Evolutionary conservation across 2,329 filamentous ascomycete species (phyloP).

Genomic region (Trichoderma brevicompactum): DNA sequence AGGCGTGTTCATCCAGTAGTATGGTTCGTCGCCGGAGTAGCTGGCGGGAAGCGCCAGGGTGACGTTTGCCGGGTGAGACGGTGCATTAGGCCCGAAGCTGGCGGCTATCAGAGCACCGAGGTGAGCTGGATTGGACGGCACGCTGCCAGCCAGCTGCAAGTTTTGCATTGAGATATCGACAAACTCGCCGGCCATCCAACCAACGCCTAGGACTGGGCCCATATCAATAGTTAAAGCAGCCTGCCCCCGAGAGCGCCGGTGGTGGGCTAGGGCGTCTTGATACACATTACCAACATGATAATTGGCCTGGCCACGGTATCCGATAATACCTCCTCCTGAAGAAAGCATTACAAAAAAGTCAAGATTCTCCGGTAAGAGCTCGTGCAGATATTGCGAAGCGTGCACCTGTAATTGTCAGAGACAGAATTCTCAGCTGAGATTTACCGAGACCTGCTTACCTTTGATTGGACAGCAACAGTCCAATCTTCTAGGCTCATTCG

Average conservation of each 20-base stretch:
- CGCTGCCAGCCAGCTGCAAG: no score
- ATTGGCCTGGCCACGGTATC: conserved; percentile 45
- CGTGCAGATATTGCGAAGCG: neutral
- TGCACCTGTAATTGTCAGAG: neutral
- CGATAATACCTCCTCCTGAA: conserved; percentile 43
- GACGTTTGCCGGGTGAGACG: no score
- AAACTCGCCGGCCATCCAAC: no score
- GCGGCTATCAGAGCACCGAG: no score
- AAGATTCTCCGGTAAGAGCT: conserved; percentile 27
- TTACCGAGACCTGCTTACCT: neutral
- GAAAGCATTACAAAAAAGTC: conserved; percentile 48
- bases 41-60: no score
- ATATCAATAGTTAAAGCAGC: no score
- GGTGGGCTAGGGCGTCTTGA: conserved; percentile 38
- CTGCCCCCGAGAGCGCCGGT: neutral
- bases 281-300: conserved; percentile 45
- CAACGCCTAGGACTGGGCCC: no score
- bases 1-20: no score
- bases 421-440: neutral
- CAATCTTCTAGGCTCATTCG: neutral
- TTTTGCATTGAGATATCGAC: no score
- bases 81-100: no score
- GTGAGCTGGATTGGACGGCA: no score
- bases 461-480: neutral
- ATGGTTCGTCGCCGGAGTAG: no score